A percentile compares a stretch with the other conserved stretches of the same genome.
These are phyloP conservation scores for Entomortierella chlamydospora DNA, from an alignment of 192 early-diverging fungal species.

Conservation along the genomic window DNA sequence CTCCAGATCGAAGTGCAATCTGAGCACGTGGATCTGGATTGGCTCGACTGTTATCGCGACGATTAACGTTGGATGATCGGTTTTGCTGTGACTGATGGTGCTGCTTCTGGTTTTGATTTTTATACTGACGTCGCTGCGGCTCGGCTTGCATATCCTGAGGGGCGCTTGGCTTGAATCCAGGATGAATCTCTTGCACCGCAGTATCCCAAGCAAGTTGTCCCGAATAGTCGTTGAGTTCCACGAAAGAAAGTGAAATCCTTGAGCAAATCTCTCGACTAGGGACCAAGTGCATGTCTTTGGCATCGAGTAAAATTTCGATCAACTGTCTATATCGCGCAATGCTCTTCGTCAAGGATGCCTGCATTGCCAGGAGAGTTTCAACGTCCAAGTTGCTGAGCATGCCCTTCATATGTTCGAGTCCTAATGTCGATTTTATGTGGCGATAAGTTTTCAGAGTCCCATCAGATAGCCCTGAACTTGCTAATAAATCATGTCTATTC, in stretches of 20 bases:
- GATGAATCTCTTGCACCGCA: constrained; percentile 49
- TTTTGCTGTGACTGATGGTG: not conserved
- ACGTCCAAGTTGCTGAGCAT: constrained; percentile 19
- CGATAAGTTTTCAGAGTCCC: constrained; percentile 31
- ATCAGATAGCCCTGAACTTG: constrained; percentile 27
- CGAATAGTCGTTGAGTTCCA: constrained; percentile 21
- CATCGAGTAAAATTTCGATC: constrained; percentile 51
- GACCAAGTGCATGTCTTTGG: constrained; percentile 43
- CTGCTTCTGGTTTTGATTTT: not conserved
- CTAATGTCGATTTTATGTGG: constrained; percentile 20
- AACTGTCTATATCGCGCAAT: constrained; percentile 33
- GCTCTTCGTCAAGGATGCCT: constrained; percentile 12
- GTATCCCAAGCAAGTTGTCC: constrained; percentile 54
- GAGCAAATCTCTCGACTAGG: constrained; percentile 38
- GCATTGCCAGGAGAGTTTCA: constrained; percentile 30
- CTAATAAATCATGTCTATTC: constrained; percentile 34
- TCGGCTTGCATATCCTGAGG: not conserved
- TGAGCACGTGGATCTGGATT: constrained; percentile 10
- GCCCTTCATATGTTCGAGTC: constrained; percentile 14
- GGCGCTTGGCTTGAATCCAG: constrained; percentile 26
- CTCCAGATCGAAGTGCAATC: constrained; percentile 22
- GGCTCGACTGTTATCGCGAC: not conserved
- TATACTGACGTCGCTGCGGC: not conserved
- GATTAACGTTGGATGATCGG: not conserved
- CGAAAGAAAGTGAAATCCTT: constrained; percentile 34